A percentile compares a stretch with the other conserved stretches of the same genome.
phyloP scores from a whole-genome alignment of 1,139 yeast genomes.

The Pichia sp. region DNA sequence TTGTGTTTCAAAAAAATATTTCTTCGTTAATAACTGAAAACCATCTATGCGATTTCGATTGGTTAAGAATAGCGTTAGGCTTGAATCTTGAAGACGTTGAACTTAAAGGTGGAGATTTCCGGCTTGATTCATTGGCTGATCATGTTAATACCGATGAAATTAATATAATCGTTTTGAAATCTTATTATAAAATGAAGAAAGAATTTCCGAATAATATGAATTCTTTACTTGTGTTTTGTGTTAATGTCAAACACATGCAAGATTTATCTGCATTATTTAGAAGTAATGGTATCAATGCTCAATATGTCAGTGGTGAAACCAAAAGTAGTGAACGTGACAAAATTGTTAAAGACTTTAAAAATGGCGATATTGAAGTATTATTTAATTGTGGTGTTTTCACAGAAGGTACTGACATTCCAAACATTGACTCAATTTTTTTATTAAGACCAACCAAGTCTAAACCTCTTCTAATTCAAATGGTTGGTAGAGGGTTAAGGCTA shows the following conservation, averaged over 20 bases:
- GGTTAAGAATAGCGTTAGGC: constrained; percentile 49
- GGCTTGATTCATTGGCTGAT: constrained; percentile 42
- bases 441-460: constrained; percentile 80
- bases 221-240: constrained; percentile 74
- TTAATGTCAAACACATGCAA: constrained; percentile 61
- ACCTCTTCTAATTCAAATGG: constrained; percentile 74
- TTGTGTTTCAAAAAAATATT: constrained; percentile 65
- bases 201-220: constrained; percentile 34
- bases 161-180: constrained; percentile 50
- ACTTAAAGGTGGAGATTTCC: constrained; percentile 44
- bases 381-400: constrained; percentile 89
- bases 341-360: constrained; percentile 52
- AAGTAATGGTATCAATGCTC: constrained; percentile 59
- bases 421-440: constrained; percentile 72
- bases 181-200: constrained; percentile 47
- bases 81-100: constrained; percentile 36
- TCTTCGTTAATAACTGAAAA: constrained; percentile 62
- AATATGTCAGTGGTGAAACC: constrained; percentile 68
- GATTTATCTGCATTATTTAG: constrained; percentile 51
- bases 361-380: constrained; percentile 62
- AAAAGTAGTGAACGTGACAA: constrained; percentile 44
- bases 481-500: constrained; percentile 79
- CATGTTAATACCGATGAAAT: constrained; percentile 50
- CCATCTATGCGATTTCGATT: constrained; percentile 64
- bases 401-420: constrained; percentile 94